Base-by-base conservation (phyloP, 1,284 basidiomycete species). In the Sphaerobolus stellatus region DNA sequence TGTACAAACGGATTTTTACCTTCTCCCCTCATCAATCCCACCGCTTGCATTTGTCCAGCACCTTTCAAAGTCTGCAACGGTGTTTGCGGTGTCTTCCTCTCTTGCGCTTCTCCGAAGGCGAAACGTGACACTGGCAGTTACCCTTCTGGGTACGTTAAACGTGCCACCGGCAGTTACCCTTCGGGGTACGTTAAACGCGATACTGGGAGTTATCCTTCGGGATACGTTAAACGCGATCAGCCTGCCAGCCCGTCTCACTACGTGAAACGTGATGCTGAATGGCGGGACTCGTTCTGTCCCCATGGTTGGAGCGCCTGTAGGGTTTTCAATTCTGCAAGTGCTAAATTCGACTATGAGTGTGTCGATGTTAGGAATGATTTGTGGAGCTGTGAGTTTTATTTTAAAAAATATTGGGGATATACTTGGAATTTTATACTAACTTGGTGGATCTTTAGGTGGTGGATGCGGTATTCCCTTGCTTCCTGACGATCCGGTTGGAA, bases 31-130 rank as follows among this genome's bases (percentile, higher is more conserved):
- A 62, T 52, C 62, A 64, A 57, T 25, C 67, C 64, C 11, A 72
- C 63, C 1, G 52, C 62, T 14, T 82, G 79, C 59, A 64, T 73
- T 27, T 80, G 79, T 62, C 45, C 61, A 1, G 53, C 66, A 25
- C 77, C 77, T 1, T 64, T 66, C 56, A 72, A 61, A 3, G 71
- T 75, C 50, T 81, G 79, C 61, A 79, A 79, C 56, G 78, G 76
- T 28, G 65, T 73, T 46, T 82, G 78, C 53, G 74, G 74, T 6
- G 28, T 61, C 25, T 72, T 67, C 64, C 65, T 66, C 13, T 64
- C 64, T 1, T 78, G 78, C 60, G 68, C 76, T 1, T 47, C 58
- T 30, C 48, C 41, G 30, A 46, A 55, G 72, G 71, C 54, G n/a
- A n/a, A n/a, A n/a, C n/a, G n/a, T n/a, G n/a, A n/a, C n/a, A n/a